Evolutionary conservation across 495 filamentous ascomycete genomes (phyloP).

Genomic region (Talaromyces nanjingensis): DNA sequence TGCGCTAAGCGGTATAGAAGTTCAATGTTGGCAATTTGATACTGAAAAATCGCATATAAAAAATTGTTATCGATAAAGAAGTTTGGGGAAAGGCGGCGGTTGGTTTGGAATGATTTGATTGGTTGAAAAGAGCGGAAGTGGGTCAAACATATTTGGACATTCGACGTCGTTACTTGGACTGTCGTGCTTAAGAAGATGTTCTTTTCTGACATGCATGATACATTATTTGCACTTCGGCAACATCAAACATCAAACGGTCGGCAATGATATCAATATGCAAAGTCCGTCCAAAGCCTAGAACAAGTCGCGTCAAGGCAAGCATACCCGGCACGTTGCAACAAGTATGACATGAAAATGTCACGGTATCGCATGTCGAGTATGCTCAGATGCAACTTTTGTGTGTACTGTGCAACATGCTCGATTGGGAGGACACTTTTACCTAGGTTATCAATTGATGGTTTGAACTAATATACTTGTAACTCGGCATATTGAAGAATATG

Average conservation of each 20-base stretch:
- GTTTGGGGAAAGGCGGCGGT: background rate
- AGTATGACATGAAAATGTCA: background rate
- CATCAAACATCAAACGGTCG: no score
- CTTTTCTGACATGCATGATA: no score
- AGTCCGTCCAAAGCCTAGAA: background rate
- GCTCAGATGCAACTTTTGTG: background rate
- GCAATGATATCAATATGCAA: no score
- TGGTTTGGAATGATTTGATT: background rate
- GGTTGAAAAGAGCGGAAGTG: background rate
- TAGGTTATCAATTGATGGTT: background rate
- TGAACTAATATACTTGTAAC: background rate
- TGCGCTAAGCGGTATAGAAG: background rate
- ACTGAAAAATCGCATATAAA: background rate
- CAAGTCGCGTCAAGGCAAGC: background rate
- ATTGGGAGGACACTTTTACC: background rate
- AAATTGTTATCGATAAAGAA: constrained; percentile 9
- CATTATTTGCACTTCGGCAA: no score
- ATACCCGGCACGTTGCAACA: background rate
- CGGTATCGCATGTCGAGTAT: background rate
- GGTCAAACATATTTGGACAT: background rate
- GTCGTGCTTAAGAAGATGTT: no score
- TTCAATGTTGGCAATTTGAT: background rate
- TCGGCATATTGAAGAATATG: background rate
- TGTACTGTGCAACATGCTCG: background rate
- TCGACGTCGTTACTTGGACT: no score